These are phyloP conservation scores for Chamaecrista fasciculata DNA, from an alignment of 306 rosid genomes.

Conservation along the genomic window DNA sequence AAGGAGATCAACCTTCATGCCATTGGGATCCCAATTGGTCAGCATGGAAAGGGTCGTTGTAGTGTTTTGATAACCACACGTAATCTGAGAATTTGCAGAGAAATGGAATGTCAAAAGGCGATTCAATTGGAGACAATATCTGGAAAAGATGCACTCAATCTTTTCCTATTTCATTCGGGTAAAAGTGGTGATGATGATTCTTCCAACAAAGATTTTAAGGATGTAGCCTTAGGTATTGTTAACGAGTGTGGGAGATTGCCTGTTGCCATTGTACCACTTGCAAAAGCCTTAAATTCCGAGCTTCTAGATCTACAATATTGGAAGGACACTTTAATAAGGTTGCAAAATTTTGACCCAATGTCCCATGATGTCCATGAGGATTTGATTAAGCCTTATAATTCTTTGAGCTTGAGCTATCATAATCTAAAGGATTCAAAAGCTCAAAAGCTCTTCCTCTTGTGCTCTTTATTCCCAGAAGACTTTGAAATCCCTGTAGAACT, in stretches of 20 bases:
- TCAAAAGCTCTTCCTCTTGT: background rate
- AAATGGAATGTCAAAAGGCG: background rate
- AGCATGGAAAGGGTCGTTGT: background rate
- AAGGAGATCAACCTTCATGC: background rate
- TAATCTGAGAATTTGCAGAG: rapidly evolving
- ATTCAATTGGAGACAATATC: background rate
- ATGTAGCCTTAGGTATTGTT: background rate
- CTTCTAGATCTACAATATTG: background rate
- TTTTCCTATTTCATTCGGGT: background rate
- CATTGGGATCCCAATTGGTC: slow-evolving; percentile 2
- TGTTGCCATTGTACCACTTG: background rate
- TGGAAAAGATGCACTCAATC: background rate
- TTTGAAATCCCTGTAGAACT: background rate
- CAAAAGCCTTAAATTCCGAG: background rate
- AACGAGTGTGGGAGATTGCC: slow-evolving; percentile 31
- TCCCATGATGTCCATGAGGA: background rate
- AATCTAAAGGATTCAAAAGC: background rate
- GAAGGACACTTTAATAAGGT: background rate
- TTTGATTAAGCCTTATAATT: background rate
- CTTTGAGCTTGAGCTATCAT: slow-evolving; percentile 17
- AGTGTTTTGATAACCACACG: slow-evolving; percentile 19
- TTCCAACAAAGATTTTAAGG: background rate
- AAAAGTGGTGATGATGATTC: background rate
- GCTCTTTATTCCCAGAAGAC: slow-evolving; percentile 32
- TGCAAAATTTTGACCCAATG: background rate